Evolutionary conservation across 257 asterid genomes (phyloP).

Genomic region (Primulina tabacum): DNA sequence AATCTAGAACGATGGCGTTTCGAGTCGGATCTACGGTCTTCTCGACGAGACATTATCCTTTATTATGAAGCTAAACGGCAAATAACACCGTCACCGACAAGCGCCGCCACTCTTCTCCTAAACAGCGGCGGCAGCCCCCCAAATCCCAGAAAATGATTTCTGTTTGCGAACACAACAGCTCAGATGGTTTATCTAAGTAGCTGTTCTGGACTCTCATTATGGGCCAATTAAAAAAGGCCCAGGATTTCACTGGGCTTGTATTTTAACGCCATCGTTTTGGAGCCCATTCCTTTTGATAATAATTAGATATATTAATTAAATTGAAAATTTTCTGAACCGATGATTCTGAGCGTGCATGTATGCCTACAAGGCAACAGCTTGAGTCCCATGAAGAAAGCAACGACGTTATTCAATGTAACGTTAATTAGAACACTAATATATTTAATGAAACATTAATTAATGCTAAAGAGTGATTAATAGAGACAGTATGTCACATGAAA

Average conservation of each 20-base stretch:
- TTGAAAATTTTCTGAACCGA: too few species aligned
- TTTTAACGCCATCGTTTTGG: too few species aligned
- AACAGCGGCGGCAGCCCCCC: background rate
- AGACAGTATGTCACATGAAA: background rate
- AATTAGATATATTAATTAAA: too few species aligned
- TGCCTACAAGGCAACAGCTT: too few species aligned
- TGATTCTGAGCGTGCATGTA: too few species aligned
- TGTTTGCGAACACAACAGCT: background rate
- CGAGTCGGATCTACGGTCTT: conserved; percentile 58
- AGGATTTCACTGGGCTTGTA: background rate
- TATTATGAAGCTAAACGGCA: too few species aligned
- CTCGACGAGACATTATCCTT: conserved; percentile 64
- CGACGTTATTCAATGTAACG: background rate
- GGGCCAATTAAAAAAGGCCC: background rate
- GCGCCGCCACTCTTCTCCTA: background rate
- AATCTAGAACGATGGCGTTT: conserved; percentile 70
- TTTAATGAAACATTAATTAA: background rate
- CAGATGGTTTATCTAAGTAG: background rate
- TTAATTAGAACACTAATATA: background rate
- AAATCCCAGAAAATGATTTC: background rate
- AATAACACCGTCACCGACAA: background rate
- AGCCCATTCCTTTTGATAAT: too few species aligned
- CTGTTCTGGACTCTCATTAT: background rate
- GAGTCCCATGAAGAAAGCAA: background rate
- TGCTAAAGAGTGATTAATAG: background rate